phyloP scores from a whole-genome alignment of 106 monocot species.

The Dendrobium officinale region DNA sequence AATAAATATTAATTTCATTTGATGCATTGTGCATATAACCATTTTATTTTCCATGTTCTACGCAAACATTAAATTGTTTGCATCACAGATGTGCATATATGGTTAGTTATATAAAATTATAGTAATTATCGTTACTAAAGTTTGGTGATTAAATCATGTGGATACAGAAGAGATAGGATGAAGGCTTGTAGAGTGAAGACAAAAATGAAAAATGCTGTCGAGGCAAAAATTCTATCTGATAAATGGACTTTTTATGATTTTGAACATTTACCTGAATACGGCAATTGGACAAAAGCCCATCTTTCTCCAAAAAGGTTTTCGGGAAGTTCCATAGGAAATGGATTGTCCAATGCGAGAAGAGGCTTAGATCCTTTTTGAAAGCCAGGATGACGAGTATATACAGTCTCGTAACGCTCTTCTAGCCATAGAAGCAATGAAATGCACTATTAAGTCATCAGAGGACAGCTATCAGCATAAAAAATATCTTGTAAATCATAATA shows the following conservation, averaged over 20 bases:
- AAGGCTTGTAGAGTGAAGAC: background rate
- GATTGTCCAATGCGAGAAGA: conserved; percentile 81
- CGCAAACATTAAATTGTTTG: too few relatives aligned
- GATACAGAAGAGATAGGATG: background rate
- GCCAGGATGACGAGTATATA: conserved; percentile 81
- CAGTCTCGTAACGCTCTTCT: conserved; percentile 82
- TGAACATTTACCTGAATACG: conserved; percentile 57
- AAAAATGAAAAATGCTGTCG: background rate
- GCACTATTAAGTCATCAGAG: conserved; percentile 40
- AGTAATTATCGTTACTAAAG: too few relatives aligned
- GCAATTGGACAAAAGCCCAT: conserved; percentile 97
- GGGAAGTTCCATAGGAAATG: conserved; percentile 87
- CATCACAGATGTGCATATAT: too few relatives aligned
- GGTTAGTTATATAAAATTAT: too few relatives aligned
- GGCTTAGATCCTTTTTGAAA: conserved; percentile 88
- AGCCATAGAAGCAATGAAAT: conserved; percentile 82
- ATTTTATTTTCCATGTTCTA: too few relatives aligned
- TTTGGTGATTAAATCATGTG: background rate
- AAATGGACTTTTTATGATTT: background rate
- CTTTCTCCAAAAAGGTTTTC: conserved; percentile 88
- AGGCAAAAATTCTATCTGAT: background rate
- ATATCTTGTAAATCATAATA: background rate
- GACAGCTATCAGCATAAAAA: conserved; percentile 5
- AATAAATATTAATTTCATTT: too few relatives aligned
- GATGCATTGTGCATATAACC: too few relatives aligned